Percentiles rank a stretch among this genome's conserved stretches.
Conservation (phyloP, 257 asterid species). For the Solanum tacnaense region DNA sequence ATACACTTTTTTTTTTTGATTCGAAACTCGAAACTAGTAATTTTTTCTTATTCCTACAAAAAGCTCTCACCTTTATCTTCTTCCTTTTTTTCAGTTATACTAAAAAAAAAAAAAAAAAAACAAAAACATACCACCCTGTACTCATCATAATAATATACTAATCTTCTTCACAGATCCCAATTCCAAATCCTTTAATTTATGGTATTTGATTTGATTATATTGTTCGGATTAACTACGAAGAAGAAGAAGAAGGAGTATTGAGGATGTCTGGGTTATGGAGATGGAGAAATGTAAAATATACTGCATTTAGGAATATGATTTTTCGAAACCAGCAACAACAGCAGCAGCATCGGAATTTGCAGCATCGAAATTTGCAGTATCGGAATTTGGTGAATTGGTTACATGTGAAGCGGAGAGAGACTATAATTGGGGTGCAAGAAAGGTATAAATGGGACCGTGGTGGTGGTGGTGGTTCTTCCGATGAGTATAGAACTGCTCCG, state of each 20-base stretch:
- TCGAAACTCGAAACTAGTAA: not conserved
- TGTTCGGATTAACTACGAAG: not conserved
- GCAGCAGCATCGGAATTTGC: constrained; percentile 10
- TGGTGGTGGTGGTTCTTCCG: constrained; percentile 9
- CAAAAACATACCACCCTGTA: not conserved
- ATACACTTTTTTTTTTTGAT: not conserved
- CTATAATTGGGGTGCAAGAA: constrained; percentile 54
- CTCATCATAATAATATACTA: not conserved
- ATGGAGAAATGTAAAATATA: constrained; percentile 41
- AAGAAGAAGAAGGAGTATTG: not conserved
- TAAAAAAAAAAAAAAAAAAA: not conserved
- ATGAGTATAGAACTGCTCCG: constrained; percentile 9
- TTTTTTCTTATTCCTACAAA: not conserved
- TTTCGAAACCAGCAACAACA: not conserved
- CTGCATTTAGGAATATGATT: constrained; percentile 10
- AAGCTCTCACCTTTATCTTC: not conserved
- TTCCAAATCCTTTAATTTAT: not conserved
- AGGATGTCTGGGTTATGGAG: constrained; percentile 53
- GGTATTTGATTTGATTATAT: not conserved
- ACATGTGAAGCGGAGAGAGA: constrained; percentile 49
- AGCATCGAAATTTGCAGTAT: not conserved
- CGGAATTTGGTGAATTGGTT: constrained; percentile 33
- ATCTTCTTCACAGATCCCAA: not conserved
- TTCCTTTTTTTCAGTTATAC: not conserved
- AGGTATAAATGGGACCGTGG: constrained; percentile 65